phyloP scores from a whole-genome alignment of 352 stramenopile genomes.

The Phytopythium cucurbitacearum region DNA sequence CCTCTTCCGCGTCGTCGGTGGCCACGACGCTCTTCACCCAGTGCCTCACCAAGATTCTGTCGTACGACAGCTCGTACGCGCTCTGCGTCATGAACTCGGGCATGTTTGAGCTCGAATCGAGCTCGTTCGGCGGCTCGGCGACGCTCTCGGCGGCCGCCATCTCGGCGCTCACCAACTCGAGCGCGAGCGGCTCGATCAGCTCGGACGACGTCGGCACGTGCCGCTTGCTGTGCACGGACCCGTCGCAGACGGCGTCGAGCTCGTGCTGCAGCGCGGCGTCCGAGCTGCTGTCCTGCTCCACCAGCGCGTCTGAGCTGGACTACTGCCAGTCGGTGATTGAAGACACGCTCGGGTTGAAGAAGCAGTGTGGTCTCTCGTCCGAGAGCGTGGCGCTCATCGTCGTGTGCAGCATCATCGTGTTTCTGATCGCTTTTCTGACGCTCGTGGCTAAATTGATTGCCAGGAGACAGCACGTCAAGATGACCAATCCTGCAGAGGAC shows the following conservation, averaged over 20 bases:
- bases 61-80: slow-evolving; percentile 38
- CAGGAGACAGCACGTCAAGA: slow-evolving; percentile 6
- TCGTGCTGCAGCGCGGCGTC: slow-evolving; percentile 31
- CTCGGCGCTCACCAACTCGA: slow-evolving; percentile 6
- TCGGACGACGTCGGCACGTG: slow-evolving; percentile 19
- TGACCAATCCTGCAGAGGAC: not conserved
- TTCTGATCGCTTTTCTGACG: slow-evolving; percentile 17
- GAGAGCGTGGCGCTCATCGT: slow-evolving; percentile 29
- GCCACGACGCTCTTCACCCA: slow-evolving; percentile 19
- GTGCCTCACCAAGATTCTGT: slow-evolving; percentile 32
- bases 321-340: slow-evolving; percentile 43
- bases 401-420: slow-evolving; percentile 9
- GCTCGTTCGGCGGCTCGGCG: slow-evolving; percentile 1
- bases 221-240: slow-evolving; percentile 24
- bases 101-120: slow-evolving; percentile 34
- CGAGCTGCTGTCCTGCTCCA: slow-evolving; percentile 19
- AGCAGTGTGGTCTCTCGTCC: slow-evolving; percentile 30
- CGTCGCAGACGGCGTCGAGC: slow-evolving; percentile 19
- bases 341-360: slow-evolving; percentile 24
- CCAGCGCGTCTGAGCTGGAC: slow-evolving; percentile 15
- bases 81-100: slow-evolving; percentile 67
- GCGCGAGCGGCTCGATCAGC: slow-evolving; percentile 6
- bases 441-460: slow-evolving; percentile 18
- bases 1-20: slow-evolving; percentile 14
- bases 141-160: slow-evolving; percentile 7